A percentile compares a stretch with the other conserved stretches of the same genome.
Conservation (phyloP, 2,329 filamentous ascomycete species). For the Fusarium vanettenii region DNA sequence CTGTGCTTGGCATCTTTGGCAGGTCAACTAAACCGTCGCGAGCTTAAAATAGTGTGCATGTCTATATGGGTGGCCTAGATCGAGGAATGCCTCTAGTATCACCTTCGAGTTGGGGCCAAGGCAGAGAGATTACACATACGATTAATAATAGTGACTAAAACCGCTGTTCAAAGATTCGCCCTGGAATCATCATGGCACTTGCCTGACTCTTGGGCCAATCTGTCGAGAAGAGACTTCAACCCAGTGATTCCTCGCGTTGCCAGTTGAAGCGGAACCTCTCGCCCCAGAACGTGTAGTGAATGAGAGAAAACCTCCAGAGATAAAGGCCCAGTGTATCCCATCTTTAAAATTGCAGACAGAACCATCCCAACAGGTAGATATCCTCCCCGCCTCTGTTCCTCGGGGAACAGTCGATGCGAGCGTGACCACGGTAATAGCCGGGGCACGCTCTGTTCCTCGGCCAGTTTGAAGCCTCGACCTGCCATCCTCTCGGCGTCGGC, state of each 20-base stretch:
- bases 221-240: not conserved
- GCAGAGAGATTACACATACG: not conserved
- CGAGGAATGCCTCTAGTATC: not conserved
- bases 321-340: conserved; percentile 22
- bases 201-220: no score
- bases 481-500: conserved; percentile 24
- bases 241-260: not conserved
- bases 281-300: conserved; percentile 8
- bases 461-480: not conserved
- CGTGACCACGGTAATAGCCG: conserved; percentile 22
- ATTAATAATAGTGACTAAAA: not conserved
- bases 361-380: conserved; percentile 27
- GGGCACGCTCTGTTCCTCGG: conserved; percentile 2
- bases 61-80: no score
- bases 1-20: conserved; percentile 12
- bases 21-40: not conserved
- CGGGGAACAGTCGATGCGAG: conserved; percentile 13
- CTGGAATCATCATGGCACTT: not conserved
- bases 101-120: not conserved
- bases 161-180: not conserved
- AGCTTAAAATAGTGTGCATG: not conserved
- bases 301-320: conserved; percentile 24
- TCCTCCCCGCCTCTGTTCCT: conserved; percentile 11
- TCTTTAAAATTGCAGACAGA: conserved; percentile 13
- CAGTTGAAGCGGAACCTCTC: conserved; percentile 5